Percentiles rank a stretch among this genome's conserved stretches.
These are phyloP conservation scores for Darksidea phi DNA, from an alignment of 495 filamentous ascomycete species.

Conservation along the genomic window DNA sequence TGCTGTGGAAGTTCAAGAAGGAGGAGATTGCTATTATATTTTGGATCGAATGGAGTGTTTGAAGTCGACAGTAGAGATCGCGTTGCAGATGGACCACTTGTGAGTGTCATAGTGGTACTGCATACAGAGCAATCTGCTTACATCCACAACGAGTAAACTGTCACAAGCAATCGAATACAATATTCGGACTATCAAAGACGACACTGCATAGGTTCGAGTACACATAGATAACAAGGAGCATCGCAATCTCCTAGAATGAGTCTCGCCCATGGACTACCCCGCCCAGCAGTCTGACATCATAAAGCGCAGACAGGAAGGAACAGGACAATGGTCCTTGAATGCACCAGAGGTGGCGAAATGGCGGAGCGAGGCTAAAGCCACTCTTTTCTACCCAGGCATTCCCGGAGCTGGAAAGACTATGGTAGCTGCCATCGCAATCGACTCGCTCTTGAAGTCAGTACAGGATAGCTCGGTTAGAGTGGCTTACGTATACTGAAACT, in stretches of 20 bases:
- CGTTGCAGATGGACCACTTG: conserved; percentile 40
- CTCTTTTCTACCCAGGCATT: conserved; percentile 44
- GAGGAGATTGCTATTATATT: conserved; percentile 11
- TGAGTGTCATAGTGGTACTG: conserved; percentile 16
- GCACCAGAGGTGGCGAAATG: conserved; percentile 40
- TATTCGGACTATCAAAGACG: not conserved
- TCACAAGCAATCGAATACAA: conserved; percentile 15
- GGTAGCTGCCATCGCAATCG: conserved; percentile 36
- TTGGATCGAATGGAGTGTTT: conserved; percentile 37
- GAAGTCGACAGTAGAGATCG: conserved; percentile 31
- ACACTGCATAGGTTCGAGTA: not conserved
- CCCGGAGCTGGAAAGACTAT: conserved; percentile 41
- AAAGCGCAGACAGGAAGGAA: conserved; percentile 31
- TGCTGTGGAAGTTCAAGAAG: conserved; percentile 36
- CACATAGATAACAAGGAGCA: not conserved
- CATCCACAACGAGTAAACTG: conserved; percentile 4
- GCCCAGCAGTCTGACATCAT: conserved; percentile 17
- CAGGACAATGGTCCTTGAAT: conserved; percentile 46
- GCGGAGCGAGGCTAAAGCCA: conserved; percentile 21
- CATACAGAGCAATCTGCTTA: not conserved
- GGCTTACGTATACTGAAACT: conserved; percentile 49
- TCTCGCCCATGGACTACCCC: conserved; percentile 2
- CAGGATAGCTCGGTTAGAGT: conserved; percentile 29
- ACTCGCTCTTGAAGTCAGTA: conserved; percentile 27
- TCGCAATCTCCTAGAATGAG: conserved; percentile 28